Conservation (phyloP, 306 rosid genomes). For the Prunus mira region DNA sequence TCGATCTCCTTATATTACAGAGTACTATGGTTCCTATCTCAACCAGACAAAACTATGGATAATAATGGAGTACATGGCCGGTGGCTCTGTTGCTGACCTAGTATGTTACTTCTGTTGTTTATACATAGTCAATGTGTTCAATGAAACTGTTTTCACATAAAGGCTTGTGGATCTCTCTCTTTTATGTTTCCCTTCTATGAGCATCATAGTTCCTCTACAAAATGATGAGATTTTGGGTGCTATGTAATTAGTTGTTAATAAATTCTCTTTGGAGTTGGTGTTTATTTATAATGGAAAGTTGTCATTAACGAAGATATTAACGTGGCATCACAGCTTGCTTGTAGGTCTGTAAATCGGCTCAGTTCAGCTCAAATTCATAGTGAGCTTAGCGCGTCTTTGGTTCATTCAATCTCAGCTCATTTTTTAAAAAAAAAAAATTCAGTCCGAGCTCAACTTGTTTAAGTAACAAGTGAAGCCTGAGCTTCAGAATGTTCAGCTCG, state of each 20-base stretch:
- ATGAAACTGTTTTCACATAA: conserved; percentile 16
- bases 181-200: background rate
- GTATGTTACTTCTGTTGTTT: conserved; percentile 68
- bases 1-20: conserved; percentile 92
- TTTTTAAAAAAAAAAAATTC: too few species aligned
- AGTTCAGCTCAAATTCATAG: too few species aligned
- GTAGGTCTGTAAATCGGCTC: background rate
- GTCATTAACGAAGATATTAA: background rate
- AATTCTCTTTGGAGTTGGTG: background rate
- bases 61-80: conserved; percentile 99
- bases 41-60: conserved; percentile 97
- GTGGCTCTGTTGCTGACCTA: conserved; percentile 99
- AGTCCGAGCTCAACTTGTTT: too few species aligned
- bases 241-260: background rate
- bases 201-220: background rate
- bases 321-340: background rate
- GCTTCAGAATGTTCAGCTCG: too few species aligned
- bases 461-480: too few species aligned
- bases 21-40: conserved; percentile 92
- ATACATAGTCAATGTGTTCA: conserved; percentile 26
- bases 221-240: conserved; percentile 11
- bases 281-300: background rate
- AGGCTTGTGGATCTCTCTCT: background rate
- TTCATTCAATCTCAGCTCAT: too few species aligned
- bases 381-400: too few species aligned